Base-by-base conservation (phyloP, 208 protist species). In the Trypanosomatidae sp. region DNA sequence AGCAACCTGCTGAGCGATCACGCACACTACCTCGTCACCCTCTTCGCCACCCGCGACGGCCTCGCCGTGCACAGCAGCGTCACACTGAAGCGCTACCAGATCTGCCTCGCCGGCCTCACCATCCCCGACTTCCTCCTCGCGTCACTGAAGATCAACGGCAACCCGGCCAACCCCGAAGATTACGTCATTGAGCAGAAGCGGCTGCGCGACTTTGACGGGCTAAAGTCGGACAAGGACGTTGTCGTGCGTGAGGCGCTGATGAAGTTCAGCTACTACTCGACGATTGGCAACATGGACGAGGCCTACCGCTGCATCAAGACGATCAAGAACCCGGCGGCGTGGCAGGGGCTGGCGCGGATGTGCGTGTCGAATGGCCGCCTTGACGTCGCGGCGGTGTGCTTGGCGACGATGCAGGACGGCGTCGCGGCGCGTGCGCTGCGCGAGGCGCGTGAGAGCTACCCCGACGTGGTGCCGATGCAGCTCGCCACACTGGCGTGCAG, bases 221-320 rank as follows among this genome's bases (percentile, higher is more conserved):
- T 96, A 10, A 81, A 90, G 49, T 76, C 73, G 19, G 79, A 91
- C 32, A 85, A 90, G 39, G 86, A 96, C 52, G 72, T 66, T 0
- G 69, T 56, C 3, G 87, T 94, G 16, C 74, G 86, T 8, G 79
- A 96, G 51, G 96, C 94, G 42, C 71, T 98, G 23, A 81, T 97
- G 66, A 82, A 95, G 58, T 98, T 98, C 59, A 92, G 82, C 53
- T 98, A 96, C 69, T 91, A 96, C 57, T 79, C 96, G 15, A 96
- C 95, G 10, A 92, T 96, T 23, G 94, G 92, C 30, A 95, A 97
- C 64, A 97, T 98, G 93, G 96, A 97, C 63, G 96, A 97, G 70
- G 96, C 92, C n/a, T 97, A 97, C 53, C 77, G 83, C 25, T 92
- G 88, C 28, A 92, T 98, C 30, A 96, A 96, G 65, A 83, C 66